phyloP scores from a whole-genome alignment of 1,284 basidiomycete genomes.

The Xerocomus amazonicus region DNA sequence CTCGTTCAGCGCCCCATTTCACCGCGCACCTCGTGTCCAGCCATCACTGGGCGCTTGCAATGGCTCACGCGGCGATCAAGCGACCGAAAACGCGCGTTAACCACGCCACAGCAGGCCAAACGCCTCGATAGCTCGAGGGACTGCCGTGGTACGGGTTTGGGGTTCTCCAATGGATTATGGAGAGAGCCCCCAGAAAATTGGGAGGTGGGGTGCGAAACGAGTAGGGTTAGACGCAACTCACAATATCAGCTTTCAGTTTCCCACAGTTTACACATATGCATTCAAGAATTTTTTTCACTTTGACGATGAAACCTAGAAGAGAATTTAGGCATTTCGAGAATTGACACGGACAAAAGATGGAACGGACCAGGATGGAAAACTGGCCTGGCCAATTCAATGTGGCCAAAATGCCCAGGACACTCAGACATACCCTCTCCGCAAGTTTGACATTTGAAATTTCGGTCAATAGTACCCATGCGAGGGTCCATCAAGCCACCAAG shows the following conservation, averaged over 20 bases:
- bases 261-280: slow-evolving; percentile 99
- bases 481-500: slow-evolving; percentile 96
- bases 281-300: slow-evolving; percentile 99
- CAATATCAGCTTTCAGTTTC: slow-evolving; percentile 93
- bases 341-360: not conserved
- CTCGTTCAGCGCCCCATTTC: slow-evolving; percentile 94
- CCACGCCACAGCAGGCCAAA: slow-evolving; percentile 69
- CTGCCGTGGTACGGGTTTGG: slow-evolving; percentile 78
- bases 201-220: slow-evolving; percentile 88
- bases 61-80: slow-evolving; percentile 80
- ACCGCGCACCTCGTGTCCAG: slow-evolving; percentile 82
- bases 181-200: slow-evolving; percentile 95
- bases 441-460: slow-evolving; percentile 99
- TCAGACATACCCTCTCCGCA: slow-evolving; percentile 99
- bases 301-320: slow-evolving; percentile 87
- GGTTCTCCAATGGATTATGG: slow-evolving; percentile 79
- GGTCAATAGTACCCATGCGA: slow-evolving; percentile 97
- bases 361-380: slow-evolving; percentile 92
- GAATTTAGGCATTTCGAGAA: not conserved
- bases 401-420: slow-evolving; percentile 98
- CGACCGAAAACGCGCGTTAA: slow-evolving; percentile 80
- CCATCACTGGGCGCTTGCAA: slow-evolving; percentile 63
- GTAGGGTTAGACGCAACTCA: slow-evolving; percentile 78
- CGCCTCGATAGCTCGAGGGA: slow-evolving; percentile 71
- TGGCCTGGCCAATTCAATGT: slow-evolving; percentile 95